Conservation (phyloP, 2,329 filamentous ascomycete genomes). For the Pyricularia grisea region DNA sequence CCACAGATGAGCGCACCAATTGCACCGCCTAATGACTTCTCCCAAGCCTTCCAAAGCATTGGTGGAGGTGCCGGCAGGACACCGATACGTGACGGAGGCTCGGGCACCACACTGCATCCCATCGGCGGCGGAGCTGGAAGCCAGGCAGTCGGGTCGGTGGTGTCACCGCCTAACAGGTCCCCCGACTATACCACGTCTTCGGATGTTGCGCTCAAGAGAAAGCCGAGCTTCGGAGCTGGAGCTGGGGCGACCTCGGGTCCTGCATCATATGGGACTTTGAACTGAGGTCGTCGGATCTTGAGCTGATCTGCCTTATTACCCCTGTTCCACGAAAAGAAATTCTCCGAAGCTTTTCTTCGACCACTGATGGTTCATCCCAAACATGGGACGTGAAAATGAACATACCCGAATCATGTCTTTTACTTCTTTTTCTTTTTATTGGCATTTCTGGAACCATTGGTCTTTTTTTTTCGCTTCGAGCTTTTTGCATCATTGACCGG, state of each 20-base stretch:
- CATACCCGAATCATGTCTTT: not conserved
- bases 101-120: not conserved
- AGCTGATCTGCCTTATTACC: not conserved
- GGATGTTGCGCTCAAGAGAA: not conserved
- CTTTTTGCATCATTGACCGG: not conserved
- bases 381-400: not conserved
- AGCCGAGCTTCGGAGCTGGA: not conserved
- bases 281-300: not conserved
- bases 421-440: not conserved
- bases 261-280: not conserved
- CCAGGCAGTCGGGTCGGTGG: not conserved
- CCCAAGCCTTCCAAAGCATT: constrained; percentile 35
- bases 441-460: not conserved
- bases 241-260: not conserved
- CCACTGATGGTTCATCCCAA: not conserved
- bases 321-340: not conserved
- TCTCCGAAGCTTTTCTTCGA: not conserved
- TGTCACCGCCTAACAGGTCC: not conserved
- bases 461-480: not conserved
- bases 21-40: constrained; percentile 41
- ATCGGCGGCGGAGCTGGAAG: not conserved
- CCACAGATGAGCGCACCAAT: constrained; percentile 47
- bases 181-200: not conserved
- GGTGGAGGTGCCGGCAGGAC: constrained; percentile 23
- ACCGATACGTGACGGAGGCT: constrained; percentile 30